These are phyloP conservation scores for Psophocarpus tetragonolobus DNA, from an alignment of 306 rosid species.

Conservation along the genomic window DNA sequence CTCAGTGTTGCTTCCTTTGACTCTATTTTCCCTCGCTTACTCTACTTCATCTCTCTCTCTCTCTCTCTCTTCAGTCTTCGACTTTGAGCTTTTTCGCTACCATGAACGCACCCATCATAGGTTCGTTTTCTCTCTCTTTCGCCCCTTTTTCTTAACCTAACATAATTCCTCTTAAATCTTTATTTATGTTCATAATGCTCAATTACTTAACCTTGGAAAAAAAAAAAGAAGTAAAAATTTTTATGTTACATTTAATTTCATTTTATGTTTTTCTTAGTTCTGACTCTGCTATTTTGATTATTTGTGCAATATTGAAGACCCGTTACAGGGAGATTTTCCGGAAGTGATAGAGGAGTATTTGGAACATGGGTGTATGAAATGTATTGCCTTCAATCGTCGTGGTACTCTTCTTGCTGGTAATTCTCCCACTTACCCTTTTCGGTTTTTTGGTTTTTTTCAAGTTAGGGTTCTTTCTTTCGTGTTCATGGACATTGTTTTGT, in stretches of 20 bases:
- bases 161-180: not conserved
- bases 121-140: not conserved
- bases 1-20: not conserved
- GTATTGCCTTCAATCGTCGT: constrained; percentile 90
- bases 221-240: not conserved
- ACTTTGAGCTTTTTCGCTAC: not conserved
- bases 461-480: not conserved
- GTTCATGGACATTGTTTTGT: not conserved
- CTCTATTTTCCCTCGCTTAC: not conserved
- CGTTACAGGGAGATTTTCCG: constrained; percentile 92
- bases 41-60: not conserved
- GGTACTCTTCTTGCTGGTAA: constrained; percentile 98
- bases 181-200: not conserved
- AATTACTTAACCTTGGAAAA: not conserved
- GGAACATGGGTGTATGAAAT: constrained; percentile 90
- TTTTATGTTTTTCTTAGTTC: not conserved
- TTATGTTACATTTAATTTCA: not conserved
- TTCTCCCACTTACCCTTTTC: not conserved
- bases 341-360: constrained; percentile 94
- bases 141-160: not conserved
- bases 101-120: not conserved
- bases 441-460: not conserved
- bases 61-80: not conserved
- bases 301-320: constrained; percentile 52
- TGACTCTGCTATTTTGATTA: not conserved